phyloP scores from a whole-genome alignment of 345 rosid species.

The Toxicodendron radicans region DNA sequence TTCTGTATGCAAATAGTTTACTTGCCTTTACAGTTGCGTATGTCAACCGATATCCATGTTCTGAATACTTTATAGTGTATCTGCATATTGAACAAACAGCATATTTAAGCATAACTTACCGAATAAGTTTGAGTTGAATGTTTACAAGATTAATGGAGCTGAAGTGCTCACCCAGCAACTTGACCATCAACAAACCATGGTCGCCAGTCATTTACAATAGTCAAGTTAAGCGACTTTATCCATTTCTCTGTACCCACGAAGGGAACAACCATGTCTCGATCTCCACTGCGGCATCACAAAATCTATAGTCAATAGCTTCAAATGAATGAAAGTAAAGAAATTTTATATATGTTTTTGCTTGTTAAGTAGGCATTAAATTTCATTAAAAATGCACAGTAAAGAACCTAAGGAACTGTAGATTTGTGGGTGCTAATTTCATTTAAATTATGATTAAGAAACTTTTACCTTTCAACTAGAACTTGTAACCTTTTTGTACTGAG shows the following conservation, averaged over 20 bases:
- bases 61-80: conserved; percentile 27
- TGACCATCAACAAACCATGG: conserved; percentile 34
- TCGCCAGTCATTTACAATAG: conserved; percentile 24
- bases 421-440: no score
- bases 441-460: no score
- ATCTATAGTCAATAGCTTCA: background rate
- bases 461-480: conserved; percentile 29
- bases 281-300: conserved; percentile 26
- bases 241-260: conserved; percentile 29
- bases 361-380: no score
- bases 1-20: background rate
- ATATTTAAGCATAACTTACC: no score
- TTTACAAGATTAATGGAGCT: background rate
- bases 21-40: conserved; percentile 38
- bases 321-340: background rate
- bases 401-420: no score
- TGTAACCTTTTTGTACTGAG: conserved; percentile 24
- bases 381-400: no score
- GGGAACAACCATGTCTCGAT: conserved; percentile 34
- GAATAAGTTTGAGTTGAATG: background rate
- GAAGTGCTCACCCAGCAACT: conserved; percentile 28
- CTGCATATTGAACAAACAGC: conserved; percentile 16
- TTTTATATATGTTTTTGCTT: no score
- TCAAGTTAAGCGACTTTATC: conserved; percentile 33
- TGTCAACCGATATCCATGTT: conserved; percentile 22